These are phyloP conservation scores for Antrodiella citrinella DNA, from an alignment of 768 basidiomycete genomes.

Conservation along the genomic window DNA sequence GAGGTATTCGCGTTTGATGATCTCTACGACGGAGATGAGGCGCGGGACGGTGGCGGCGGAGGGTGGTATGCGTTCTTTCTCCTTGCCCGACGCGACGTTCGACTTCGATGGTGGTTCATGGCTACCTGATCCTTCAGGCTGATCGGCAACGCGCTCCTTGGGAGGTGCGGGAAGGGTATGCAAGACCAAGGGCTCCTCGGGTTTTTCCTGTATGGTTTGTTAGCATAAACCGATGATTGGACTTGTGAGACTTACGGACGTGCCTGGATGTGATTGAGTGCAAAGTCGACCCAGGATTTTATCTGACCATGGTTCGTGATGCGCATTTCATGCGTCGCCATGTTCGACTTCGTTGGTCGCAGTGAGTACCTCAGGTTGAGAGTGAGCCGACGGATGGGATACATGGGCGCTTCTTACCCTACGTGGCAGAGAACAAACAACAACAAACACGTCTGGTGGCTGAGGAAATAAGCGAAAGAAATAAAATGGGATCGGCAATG, in stretches of 20 bases:
- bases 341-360: too few relatives aligned
- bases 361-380: too few relatives aligned
- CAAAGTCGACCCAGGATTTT: slow-evolving; percentile 27
- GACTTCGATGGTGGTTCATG: slow-evolving; percentile 2
- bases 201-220: slow-evolving; percentile 33
- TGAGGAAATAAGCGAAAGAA: background rate
- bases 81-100: slow-evolving; percentile 6
- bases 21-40: slow-evolving; percentile 72
- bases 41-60: slow-evolving; percentile 44
- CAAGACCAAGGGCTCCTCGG: slow-evolving; percentile 40
- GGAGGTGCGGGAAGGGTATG: slow-evolving; percentile 50
- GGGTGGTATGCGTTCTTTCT: slow-evolving; percentile 25
- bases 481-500: background rate
- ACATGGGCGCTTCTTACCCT: background rate
- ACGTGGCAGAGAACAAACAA: slow-evolving; percentile 8
- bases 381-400: too few relatives aligned
- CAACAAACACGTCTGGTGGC: slow-evolving; percentile 3
- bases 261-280: slow-evolving; percentile 30
- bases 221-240: too few relatives aligned
- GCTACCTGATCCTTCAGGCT: background rate
- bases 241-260: too few relatives aligned
- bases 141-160: background rate
- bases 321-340: slow-evolving; percentile 25
- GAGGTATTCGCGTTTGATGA: slow-evolving; percentile 76
- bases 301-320: slow-evolving; percentile 31